A percentile compares a stretch with the other conserved stretches of the same genome.
phyloP scores from a whole-genome alignment of 345 rosid genomes.

The Turritis glabra region DNA sequence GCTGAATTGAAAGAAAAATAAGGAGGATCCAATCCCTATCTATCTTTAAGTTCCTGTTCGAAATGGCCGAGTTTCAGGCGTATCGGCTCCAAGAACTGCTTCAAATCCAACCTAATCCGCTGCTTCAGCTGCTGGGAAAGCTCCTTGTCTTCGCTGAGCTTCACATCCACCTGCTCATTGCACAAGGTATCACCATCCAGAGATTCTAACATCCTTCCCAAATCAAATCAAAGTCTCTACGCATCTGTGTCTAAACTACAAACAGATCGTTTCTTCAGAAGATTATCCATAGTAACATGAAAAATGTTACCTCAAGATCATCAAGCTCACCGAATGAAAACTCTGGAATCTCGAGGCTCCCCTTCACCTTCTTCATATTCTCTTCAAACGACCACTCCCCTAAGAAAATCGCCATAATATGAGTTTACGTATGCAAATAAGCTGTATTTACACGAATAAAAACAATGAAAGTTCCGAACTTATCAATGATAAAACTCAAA shows the following conservation, averaged over 20 bases:
- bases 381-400: conserved; percentile 85
- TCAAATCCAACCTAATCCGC: conserved; percentile 56
- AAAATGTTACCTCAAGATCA: conserved; percentile 73
- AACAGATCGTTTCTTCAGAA: neutral
- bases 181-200: conserved; percentile 12
- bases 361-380: conserved; percentile 58
- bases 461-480: neutral
- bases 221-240: conserved; percentile 7
- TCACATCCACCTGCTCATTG: conserved; percentile 56
- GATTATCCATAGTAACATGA: neutral
- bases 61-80: conserved; percentile 70
- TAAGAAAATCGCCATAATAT: conserved; percentile 16
- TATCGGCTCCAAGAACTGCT: conserved; percentile 67
- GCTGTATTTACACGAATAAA: neutral
- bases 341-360: conserved; percentile 73
- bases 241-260: neutral
- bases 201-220: neutral
- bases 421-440: neutral
- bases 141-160: conserved; percentile 60
- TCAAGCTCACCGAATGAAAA: conserved; percentile 93
- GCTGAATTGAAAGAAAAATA: neutral
- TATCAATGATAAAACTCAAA: neutral
- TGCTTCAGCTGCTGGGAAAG: conserved; percentile 54
- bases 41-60: conserved; percentile 81
- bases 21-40: conserved; percentile 42